phyloP scores from a whole-genome alignment of 2,329 filamentous ascomycete genomes.

The Fusarium nodosum region DNA sequence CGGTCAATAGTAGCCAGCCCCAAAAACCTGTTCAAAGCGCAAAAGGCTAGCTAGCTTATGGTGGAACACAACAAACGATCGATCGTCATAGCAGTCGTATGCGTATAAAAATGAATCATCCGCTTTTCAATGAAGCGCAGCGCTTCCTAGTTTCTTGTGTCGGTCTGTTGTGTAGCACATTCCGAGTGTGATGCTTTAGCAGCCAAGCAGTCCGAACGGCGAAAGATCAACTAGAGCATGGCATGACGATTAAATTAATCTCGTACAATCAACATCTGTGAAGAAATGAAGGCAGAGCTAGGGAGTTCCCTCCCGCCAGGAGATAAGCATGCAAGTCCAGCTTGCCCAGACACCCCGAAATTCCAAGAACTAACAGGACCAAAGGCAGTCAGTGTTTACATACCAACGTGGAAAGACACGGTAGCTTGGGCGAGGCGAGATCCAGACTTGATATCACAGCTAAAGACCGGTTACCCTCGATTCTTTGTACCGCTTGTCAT shows the following conservation, averaged over 20 bases:
- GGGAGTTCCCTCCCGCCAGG: conserved; percentile 47
- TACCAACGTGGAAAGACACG: conserved; percentile 50
- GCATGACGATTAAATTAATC: neutral
- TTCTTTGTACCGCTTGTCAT: conserved; percentile 49
- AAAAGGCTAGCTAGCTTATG: neutral
- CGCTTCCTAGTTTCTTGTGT: neutral
- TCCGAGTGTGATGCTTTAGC: neutral
- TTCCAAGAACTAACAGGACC: neutral
- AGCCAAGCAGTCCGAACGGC: neutral
- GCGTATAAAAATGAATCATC: neutral
- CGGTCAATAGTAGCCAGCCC: neutral
- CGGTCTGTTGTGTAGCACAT: neutral
- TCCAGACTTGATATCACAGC: conserved; percentile 33
- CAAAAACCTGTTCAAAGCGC: conserved; percentile 6
- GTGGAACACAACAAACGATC: neutral
- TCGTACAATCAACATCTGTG: too few relatives aligned
- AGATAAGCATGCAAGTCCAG: conserved; percentile 47
- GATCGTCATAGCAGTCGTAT: neutral
- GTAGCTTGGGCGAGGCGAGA: conserved; percentile 46
- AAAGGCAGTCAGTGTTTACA: conserved; percentile 51
- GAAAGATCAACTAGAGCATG: neutral
- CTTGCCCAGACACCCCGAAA: neutral
- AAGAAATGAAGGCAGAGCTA: conserved; percentile 23
- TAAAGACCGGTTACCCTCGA: conserved; percentile 50
- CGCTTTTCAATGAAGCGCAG: neutral